Evolutionary conservation across 2,329 filamentous ascomycete species (phyloP), one percentile per base, ranked within the genome.

Genomic region (Lachnellula subtilissima): DNA sequence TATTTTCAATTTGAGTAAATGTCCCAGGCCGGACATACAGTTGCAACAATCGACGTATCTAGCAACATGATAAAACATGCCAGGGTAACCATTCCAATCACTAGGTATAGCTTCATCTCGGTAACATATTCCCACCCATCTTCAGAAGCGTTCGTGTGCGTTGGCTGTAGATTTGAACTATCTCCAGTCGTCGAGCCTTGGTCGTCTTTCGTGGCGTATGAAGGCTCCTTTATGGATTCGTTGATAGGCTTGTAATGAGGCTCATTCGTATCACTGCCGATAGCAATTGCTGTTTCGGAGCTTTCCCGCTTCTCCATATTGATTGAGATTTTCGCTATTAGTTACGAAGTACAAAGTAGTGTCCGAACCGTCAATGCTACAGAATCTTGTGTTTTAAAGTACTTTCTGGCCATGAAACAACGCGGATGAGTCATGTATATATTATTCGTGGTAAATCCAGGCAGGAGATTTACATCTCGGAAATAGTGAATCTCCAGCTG

Each of bases 1-100:
- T 53, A n/a, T 23, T 36, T 37, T 17, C 19, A 11, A 47, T 9
- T 46, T 42, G 12, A 39, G 14, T 36, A 32, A 19, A 15, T 17
- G 1, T 17, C 28, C 5, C 1, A 47, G 19, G 15, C 3, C 11
- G 23, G 7, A 61, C 57, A 47, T 53, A 72, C 80, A 4, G 80
- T 83, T 8, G 74, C 71, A 52, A 83, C 72, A 50, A 83, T 81
- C 1, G 79, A 78, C 39, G 73, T 76, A 54, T 83, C 80, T 4
- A 83, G 60, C 58, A 81, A 61, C 67, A 78, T 74, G 17, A 80
- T 61, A 56, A 80, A 80, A 14, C 72, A 71, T 7, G 72, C 73
- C 3, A 76, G 58, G 0, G 75, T 76, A 14, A 80, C 64, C 2
- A 69, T 68, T 5, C 58, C 56, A 17, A 75, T 64, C n/a, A 71